These are phyloP conservation scores for Clonostachys sp. DNA, from an alignment of 2,329 filamentous ascomycete species.

Conservation along the genomic window DNA sequence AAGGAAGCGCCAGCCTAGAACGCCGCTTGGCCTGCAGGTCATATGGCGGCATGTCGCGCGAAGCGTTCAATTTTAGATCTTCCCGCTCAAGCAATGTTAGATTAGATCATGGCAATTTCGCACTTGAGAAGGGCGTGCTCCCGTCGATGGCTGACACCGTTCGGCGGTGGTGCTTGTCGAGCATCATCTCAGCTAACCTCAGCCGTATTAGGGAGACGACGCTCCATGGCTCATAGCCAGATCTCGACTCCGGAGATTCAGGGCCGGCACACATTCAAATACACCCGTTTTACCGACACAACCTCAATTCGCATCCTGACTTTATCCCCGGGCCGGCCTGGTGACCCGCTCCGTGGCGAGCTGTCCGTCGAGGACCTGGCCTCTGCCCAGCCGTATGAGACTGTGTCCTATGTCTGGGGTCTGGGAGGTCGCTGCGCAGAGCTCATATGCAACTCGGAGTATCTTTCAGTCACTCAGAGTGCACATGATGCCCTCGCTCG, in stretches of 20 bases:
- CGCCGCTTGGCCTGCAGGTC: too few relatives aligned
- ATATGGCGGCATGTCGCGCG: too few relatives aligned
- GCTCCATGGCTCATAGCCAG: too few relatives aligned
- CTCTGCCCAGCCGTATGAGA: slow-evolving; percentile 16
- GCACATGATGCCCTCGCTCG: slow-evolving; percentile 21
- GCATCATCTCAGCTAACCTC: too few relatives aligned
- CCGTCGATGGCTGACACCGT: too few relatives aligned
- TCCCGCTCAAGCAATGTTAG: too few relatives aligned
- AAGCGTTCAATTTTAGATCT: too few relatives aligned
- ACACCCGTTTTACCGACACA: slow-evolving; percentile 10
- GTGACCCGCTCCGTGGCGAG: slow-evolving; percentile 17
- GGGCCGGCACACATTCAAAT: slow-evolving; percentile 9
- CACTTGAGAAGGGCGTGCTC: too few relatives aligned
- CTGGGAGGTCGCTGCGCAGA: slow-evolving; percentile 10
- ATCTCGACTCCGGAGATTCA: not conserved
- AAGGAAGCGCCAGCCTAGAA: too few relatives aligned
- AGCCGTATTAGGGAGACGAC: too few relatives aligned
- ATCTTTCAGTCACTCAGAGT: slow-evolving; percentile 19
- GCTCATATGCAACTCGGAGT: slow-evolving; percentile 9
- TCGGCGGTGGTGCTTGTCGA: too few relatives aligned
- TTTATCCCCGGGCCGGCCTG: slow-evolving; percentile 16
- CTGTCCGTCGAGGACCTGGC: slow-evolving; percentile 16
- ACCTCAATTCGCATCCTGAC: slow-evolving; percentile 22
- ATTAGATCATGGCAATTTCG: too few relatives aligned
- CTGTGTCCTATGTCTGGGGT: slow-evolving; percentile 31